These are phyloP conservation scores for Pinus taeda DNA, from an alignment of 75 land plant species.

Conservation along the genomic window DNA sequence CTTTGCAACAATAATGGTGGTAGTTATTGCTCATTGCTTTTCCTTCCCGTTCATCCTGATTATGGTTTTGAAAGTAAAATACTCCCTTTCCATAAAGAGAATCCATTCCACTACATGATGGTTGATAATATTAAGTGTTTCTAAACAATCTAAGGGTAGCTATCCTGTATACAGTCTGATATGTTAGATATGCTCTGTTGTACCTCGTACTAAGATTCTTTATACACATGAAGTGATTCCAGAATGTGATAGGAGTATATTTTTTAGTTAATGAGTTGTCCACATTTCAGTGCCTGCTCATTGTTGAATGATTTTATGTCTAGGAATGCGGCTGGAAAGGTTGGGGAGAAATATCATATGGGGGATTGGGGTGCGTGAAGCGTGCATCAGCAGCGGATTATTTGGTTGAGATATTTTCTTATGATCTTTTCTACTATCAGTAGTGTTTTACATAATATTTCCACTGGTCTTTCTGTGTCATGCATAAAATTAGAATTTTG, in stretches of 20 bases:
- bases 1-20: background rate
- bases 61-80: background rate
- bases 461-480: background rate
- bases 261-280: background rate
- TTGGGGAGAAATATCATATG: conserved; percentile 99
- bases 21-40: background rate
- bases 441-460: background rate
- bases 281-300: background rate
- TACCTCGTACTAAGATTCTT: background rate
- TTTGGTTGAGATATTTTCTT: conserved; percentile 40
- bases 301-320: background rate
- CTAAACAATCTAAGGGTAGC: background rate
- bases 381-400: conserved; percentile 85
- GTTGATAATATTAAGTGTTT: background rate
- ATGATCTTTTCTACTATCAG: background rate
- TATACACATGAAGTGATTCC: background rate
- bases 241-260: background rate
- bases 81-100: background rate
- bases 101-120: background rate
- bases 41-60: background rate
- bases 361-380: conserved; percentile 62
- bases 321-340: conserved; percentile 98
- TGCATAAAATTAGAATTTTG: background rate
- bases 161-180: background rate
- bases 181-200: background rate